Evolutionary conservation across 345 rosid species (phyloP), one percentile per base, ranked within the genome.

Genomic region (Hibiscus trionum): DNA sequence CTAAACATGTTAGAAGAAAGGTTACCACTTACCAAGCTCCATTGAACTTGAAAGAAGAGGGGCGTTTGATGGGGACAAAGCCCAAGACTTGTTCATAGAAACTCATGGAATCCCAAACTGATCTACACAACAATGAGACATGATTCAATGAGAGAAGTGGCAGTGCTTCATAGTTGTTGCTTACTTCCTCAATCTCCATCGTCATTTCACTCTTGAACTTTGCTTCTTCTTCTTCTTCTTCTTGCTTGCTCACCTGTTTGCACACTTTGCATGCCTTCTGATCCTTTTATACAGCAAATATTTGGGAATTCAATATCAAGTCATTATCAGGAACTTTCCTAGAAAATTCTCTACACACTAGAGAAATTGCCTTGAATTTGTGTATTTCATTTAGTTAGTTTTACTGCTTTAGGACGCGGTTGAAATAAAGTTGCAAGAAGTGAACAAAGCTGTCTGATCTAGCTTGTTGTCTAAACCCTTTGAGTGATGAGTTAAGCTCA

Each of bases 71-170:
- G 70, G 74, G 73, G 63, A 75, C 85, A 69, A 87, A 87, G 46
- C 88, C 87, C 76, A 86, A 71, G 58, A 86, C 82, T 58, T 84
- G 82, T 68, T 84, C 79, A 21, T 84, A 86, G 65, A 86, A 86
- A 69, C 84, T 35, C 0, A 57, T 44, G 0, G 87, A 86, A 31
- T 74, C 82, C 84, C 80, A 79, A 8, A 83, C 87, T 12, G 90
- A 87, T 77, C 80, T 77, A 76, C 90, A 87, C 69, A 82, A 1
- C 72, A 87, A 59, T 27, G 88, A 84, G 4, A 87, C 80, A 17
- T 87, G 90, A 50, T 87, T 87, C 72, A 87, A 65, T 2, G 88
- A 87, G 24, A 87, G 81, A 59, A 84, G 77, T 2, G 85, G 90
- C 76, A 84, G 63, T 72, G 82, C 81, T 73, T 66, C 73, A 27